Percentiles rank a stretch among this genome's conserved stretches.
phyloP scores from a whole-genome alignment of 371 early-diverging fungal genomes.

The Lichtheimia ornata region DNA sequence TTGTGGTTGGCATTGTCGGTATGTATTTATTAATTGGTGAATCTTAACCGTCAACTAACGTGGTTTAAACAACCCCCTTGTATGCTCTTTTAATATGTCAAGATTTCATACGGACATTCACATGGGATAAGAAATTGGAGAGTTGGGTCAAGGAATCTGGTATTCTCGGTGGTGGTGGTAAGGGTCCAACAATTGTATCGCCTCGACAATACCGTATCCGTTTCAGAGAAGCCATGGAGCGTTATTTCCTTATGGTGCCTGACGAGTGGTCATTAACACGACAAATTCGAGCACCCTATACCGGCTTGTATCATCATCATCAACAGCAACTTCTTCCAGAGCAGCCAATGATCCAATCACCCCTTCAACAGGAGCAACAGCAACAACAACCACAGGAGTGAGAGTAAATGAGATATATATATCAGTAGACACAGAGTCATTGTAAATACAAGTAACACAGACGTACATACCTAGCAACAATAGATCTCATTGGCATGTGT shows the following conservation, averaged over 20 bases:
- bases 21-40: constrained; percentile 18
- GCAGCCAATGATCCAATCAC: constrained; percentile 1
- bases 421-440: too few relatives aligned
- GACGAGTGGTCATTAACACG: constrained; percentile 55
- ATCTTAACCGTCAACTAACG: background rate
- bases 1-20: constrained; percentile 95
- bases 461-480: too few relatives aligned
- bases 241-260: constrained; percentile 83
- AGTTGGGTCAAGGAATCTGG: constrained; percentile 95
- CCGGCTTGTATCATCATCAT: constrained; percentile 23
- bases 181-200: constrained; percentile 93
- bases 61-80: background rate
- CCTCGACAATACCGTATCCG: constrained; percentile 92
- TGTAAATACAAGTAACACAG: too few relatives aligned
- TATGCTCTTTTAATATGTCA: too few relatives aligned
- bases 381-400: background rate
- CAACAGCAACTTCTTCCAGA: constrained; percentile 12
- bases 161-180: constrained; percentile 84
- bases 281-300: constrained; percentile 16
- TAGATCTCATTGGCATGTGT: too few relatives aligned
- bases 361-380: constrained; percentile 1
- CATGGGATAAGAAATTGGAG: constrained; percentile 97
- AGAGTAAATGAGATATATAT: too few relatives aligned
- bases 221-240: constrained; percentile 92
- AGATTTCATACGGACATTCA: constrained; percentile 96